Conservation (phyloP, 1,139 yeast genomes). For the Yamadazyma atmosphaerica region DNA sequence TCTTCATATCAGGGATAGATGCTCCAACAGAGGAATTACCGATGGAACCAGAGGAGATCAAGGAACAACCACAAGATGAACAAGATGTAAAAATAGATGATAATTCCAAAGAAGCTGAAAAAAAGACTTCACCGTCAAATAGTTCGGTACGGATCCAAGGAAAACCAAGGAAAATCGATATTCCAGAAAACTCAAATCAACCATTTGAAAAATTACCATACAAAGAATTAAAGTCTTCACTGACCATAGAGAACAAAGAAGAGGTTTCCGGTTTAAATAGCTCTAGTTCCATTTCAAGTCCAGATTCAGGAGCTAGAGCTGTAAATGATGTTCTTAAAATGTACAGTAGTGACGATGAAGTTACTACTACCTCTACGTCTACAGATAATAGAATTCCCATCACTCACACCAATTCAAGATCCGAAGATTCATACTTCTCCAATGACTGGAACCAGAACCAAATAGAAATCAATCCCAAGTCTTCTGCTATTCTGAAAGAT, state of each 20-base stretch:
- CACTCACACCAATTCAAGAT: not conserved
- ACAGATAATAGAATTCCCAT: not conserved
- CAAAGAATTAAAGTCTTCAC: slow-evolving; percentile 1
- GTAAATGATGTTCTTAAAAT: slow-evolving; percentile 11
- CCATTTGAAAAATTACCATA: slow-evolving; percentile 2
- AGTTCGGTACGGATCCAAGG: not conserved
- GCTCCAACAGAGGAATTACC: too few relatives aligned
- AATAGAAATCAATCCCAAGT: not conserved
- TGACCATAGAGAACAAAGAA: too few relatives aligned
- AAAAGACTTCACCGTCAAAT: not conserved
- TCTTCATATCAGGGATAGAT: not conserved
- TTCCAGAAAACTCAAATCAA: not conserved
- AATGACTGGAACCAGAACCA: slow-evolving; percentile 12
- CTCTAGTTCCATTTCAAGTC: too few relatives aligned
- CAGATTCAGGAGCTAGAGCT: slow-evolving; percentile 3
- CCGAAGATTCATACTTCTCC: slow-evolving; percentile 15
- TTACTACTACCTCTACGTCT: not conserved
- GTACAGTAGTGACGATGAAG: slow-evolving; percentile 8
- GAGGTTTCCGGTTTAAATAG: not conserved
- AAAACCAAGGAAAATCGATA: not conserved
- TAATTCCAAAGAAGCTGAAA: not conserved
- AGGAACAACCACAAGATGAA: too few relatives aligned
- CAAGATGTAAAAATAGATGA: not conserved
- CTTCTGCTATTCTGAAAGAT: not conserved
- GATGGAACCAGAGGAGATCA: too few relatives aligned